Evolutionary conservation across 441 rosid species (phyloP).

Genomic region (Brassica hybrid): DNA sequence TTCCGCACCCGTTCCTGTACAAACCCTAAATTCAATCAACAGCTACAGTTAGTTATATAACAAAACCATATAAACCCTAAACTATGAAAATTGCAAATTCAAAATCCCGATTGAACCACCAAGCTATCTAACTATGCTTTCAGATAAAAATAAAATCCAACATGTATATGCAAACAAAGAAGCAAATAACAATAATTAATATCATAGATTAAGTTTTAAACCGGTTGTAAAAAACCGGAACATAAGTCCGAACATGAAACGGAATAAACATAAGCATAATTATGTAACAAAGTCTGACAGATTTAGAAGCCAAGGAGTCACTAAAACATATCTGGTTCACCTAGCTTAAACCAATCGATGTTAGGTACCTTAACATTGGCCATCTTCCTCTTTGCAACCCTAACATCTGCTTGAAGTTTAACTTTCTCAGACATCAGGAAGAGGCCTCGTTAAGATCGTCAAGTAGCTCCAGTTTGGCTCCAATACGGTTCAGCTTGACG

Average conservation of each 20-base stretch:
- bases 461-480: not conserved
- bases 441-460: not conserved
- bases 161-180: no score
- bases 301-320: not conserved
- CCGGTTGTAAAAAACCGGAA: not conserved
- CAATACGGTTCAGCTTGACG: not conserved
- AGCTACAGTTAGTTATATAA: no score
- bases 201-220: no score
- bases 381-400: not conserved
- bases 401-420: not conserved
- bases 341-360: not conserved
- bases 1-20: constrained; percentile 40
- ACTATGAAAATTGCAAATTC: no score
- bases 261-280: not conserved
- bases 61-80: no score
- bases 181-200: no score
- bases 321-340: not conserved
- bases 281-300: not conserved
- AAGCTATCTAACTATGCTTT: no score
- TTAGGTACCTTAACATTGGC: not conserved
- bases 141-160: no score
- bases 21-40: constrained; percentile 9
- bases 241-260: not conserved
- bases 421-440: not conserved
- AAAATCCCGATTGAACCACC: no score